These are phyloP conservation scores for Colletotrichum viniferum DNA, from an alignment of 2,329 filamentous ascomycete genomes.

Conservation along the genomic window DNA sequence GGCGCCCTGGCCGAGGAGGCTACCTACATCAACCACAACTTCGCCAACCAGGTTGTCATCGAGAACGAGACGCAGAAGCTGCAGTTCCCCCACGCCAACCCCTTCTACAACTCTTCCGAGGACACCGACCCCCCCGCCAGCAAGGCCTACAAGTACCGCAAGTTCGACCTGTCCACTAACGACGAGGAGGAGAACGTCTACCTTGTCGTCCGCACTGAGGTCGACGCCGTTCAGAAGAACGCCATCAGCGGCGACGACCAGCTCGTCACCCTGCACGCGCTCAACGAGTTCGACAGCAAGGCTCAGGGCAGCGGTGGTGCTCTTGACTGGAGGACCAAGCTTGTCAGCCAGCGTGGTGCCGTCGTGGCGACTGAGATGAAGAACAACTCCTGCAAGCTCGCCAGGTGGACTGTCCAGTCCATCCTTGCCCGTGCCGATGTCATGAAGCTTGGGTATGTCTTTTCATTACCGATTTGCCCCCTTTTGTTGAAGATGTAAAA, in stretches of 20 bases:
- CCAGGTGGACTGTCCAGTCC: slow-evolving; percentile 95
- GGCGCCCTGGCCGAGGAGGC: slow-evolving; percentile 91
- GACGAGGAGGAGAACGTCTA: slow-evolving; percentile 88
- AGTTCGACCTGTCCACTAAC: slow-evolving; percentile 93
- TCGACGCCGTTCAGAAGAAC: slow-evolving; percentile 96
- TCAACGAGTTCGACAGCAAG: slow-evolving; percentile 99
- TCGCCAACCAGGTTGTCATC: slow-evolving; percentile 90
- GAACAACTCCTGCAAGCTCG: slow-evolving; percentile 99
- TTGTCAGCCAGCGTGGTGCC: slow-evolving; percentile 92
- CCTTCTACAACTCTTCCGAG: slow-evolving; percentile 94
- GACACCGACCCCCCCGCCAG: slow-evolving; percentile 93
- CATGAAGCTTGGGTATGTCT: slow-evolving; percentile 92
- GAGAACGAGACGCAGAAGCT: slow-evolving; percentile 82
- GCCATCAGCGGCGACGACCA: slow-evolving; percentile 91
- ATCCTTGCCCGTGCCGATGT: slow-evolving; percentile 97
- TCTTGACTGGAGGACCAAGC: slow-evolving; percentile 95
- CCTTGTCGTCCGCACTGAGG: slow-evolving; percentile 90
- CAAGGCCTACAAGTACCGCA: slow-evolving; percentile 98
- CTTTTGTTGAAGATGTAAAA: background rate
- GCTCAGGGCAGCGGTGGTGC: slow-evolving; percentile 94
- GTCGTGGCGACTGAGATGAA: slow-evolving; percentile 99
- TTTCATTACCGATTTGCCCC: background rate
- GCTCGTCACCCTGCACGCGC: slow-evolving; percentile 88
- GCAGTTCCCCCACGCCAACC: slow-evolving; percentile 87
- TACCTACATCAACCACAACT: slow-evolving; percentile 99